Percentiles rank a stretch among this genome's conserved stretches.
Conservation (phyloP, 352 stramenopile genomes). For the Phytophthora uliginosa region DNA sequence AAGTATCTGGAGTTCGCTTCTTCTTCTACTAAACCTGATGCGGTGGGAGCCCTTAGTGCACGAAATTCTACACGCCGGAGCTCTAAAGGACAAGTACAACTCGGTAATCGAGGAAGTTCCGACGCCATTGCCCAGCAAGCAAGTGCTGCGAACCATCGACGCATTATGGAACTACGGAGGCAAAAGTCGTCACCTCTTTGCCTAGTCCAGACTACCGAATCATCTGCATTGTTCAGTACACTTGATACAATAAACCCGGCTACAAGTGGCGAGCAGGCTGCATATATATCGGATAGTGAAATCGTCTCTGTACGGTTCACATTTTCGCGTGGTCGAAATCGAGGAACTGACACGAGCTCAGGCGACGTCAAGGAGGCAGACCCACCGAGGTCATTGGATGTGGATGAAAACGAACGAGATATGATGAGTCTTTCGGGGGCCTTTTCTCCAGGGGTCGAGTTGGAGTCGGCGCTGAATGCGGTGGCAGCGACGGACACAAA, state of each 20-base stretch:
- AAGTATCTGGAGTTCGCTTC: constrained; percentile 4
- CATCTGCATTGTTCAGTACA: not conserved
- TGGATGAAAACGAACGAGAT: constrained; percentile 19
- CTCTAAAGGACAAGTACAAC: constrained; percentile 21
- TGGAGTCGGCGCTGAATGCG: constrained; percentile 56
- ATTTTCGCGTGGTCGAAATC: constrained; percentile 50
- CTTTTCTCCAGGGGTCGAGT: constrained; percentile 66
- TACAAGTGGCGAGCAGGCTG: not conserved
- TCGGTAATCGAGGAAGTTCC: constrained; percentile 4
- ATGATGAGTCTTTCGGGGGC: constrained; percentile 44
- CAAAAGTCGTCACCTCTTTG: constrained; percentile 27
- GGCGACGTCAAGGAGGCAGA: not conserved
- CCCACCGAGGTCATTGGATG: constrained; percentile 17
- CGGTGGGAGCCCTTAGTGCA: constrained; percentile 9
- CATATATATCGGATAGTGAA: constrained; percentile 41
- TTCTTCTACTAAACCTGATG: constrained; percentile 3
- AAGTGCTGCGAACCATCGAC: constrained; percentile 65
- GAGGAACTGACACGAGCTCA: constrained; percentile 1
- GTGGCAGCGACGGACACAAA: constrained; percentile 13
- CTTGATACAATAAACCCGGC: not conserved
- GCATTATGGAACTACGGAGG: constrained; percentile 67
- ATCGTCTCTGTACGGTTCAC: constrained; percentile 70
- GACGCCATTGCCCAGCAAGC: constrained; percentile 13
- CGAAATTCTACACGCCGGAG: constrained; percentile 3
- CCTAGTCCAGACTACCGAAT: not conserved